Evolutionary conservation across 495 filamentous ascomycete genomes (phyloP).

Genomic region (Elasticomyces elasticus): DNA sequence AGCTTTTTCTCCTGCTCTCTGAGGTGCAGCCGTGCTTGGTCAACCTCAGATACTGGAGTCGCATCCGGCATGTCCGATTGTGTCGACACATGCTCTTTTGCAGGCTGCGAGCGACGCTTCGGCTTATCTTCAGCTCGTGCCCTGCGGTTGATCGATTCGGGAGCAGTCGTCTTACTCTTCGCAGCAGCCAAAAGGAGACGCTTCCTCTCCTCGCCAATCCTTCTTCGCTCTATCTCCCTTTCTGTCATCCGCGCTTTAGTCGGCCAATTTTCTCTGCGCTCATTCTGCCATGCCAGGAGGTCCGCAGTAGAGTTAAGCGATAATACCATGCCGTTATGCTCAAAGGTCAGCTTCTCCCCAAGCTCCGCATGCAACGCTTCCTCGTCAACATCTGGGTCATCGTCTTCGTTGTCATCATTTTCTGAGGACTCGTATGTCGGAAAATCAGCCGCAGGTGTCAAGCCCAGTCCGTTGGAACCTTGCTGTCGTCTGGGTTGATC

Average conservation of each 20-base stretch:
- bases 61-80: neutral
- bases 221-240: slow-evolving; percentile 24
- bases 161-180: neutral
- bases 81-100: too few species aligned
- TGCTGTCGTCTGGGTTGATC: neutral
- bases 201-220: slow-evolving; percentile 13
- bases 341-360: slow-evolving; percentile 24
- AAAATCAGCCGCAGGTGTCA: slow-evolving; percentile 64
- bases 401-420: slow-evolving; percentile 57
- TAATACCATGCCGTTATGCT: slow-evolving; percentile 28
- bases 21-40: neutral
- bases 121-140: neutral
- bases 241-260: slow-evolving; percentile 55
- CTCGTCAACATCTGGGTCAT: slow-evolving; percentile 61
- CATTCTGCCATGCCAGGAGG: slow-evolving; percentile 67
- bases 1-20: neutral
- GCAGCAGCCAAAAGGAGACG: slow-evolving; percentile 9
- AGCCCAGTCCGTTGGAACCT: slow-evolving; percentile 42
- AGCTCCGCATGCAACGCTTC: slow-evolving; percentile 46
- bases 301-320: slow-evolving; percentile 50
- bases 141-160: neutral
- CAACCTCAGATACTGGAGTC: neutral
- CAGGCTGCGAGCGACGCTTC: neutral
- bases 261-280: slow-evolving; percentile 67
- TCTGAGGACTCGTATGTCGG: slow-evolving; percentile 20